These are phyloP conservation scores for Debaryomycetaceae sp. DNA, from an alignment of 1,139 yeast genomes.

Conservation along the genomic window DNA sequence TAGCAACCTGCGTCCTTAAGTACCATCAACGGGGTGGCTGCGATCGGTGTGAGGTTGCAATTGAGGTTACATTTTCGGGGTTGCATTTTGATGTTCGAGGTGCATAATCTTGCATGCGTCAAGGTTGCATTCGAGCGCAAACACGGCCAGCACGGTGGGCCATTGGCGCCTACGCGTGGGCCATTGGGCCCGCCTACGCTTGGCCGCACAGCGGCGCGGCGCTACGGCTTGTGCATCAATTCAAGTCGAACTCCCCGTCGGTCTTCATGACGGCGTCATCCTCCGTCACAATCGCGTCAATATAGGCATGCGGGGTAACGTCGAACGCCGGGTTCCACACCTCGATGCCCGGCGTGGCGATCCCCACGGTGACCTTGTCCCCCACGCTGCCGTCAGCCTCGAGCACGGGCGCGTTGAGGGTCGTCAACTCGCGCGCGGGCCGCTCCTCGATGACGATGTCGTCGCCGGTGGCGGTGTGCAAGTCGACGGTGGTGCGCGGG, in stretches of 20 bases:
- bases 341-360: constrained; percentile 79
- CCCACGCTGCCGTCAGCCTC: constrained; percentile 30
- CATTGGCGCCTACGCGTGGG: too few species aligned
- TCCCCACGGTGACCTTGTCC: constrained; percentile 56
- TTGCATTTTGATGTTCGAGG: too few species aligned
- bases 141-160: too few species aligned
- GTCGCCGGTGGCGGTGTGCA: constrained; percentile 59
- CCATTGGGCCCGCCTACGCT: too few species aligned
- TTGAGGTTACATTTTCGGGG: too few species aligned
- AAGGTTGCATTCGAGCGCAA: too few species aligned
- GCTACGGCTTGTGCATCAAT: too few species aligned
- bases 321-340: constrained; percentile 98
- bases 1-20: too few species aligned
- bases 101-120: too few species aligned
- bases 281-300: constrained; percentile 90
- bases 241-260: constrained; percentile 43
- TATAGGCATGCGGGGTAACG: constrained; percentile 76
- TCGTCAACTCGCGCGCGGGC: constrained; percentile 73
- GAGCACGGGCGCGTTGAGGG: constrained; percentile 61
- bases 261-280: constrained; percentile 43
- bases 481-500: constrained; percentile 86
- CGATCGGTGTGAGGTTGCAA: too few species aligned
- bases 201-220: too few species aligned
- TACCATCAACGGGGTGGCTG: too few species aligned
- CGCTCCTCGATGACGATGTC: constrained; percentile 84